Base-by-base conservation (phyloP, 2,329 filamentous ascomycete genomes). In the Keithomyces neogunnii region DNA sequence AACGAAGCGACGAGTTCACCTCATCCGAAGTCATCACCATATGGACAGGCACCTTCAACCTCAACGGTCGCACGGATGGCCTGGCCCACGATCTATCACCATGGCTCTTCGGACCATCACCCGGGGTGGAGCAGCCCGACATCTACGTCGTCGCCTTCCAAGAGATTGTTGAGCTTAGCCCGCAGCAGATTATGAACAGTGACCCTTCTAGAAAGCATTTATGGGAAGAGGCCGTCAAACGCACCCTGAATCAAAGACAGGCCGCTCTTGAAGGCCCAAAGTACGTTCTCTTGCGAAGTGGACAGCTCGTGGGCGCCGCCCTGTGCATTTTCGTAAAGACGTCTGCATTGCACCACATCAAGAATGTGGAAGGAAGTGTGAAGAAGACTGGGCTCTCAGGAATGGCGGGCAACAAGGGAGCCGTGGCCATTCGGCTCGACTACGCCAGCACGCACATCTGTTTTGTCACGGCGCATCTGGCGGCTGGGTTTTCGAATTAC, bases 101-200 rank as follows among this genome's bases (percentile, higher is more conserved):
- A 2, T 99, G 93, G 93, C 73, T 99, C 3, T 90, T 87, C 62
- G 88, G 88, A 0, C 70, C 77, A 3, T 56, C 63, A 1, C 48
- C 77, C 8, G 77, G 81, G 4, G 67, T 81, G 3, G 74, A 80
- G 45, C 82, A 88, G 54, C 91, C 93, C 5, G 88, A 92, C 53
- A 88, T 99, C 38, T 84, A 95, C 48, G 90, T 87, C 6, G 85
- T 96, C 13, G 93, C 89, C 0, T 97, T 99, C 61, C 93, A 99
- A 64, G 93, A 99, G 68, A 97, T 99, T 56, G 93, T 99, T n/a
- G 89, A 96, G 63, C 74, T 99, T 45, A 96, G 89, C 60, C 93
- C 95, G 13, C 92, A 97, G 66, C 93, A 99, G 63, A 97, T 99
- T 63, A 96, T 99, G 90, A 96, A 95, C 57, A 97, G 91, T 54